These are phyloP conservation scores for Kodamaea ohmeri DNA, from an alignment of 1,139 yeast genomes.

Conservation along the genomic window DNA sequence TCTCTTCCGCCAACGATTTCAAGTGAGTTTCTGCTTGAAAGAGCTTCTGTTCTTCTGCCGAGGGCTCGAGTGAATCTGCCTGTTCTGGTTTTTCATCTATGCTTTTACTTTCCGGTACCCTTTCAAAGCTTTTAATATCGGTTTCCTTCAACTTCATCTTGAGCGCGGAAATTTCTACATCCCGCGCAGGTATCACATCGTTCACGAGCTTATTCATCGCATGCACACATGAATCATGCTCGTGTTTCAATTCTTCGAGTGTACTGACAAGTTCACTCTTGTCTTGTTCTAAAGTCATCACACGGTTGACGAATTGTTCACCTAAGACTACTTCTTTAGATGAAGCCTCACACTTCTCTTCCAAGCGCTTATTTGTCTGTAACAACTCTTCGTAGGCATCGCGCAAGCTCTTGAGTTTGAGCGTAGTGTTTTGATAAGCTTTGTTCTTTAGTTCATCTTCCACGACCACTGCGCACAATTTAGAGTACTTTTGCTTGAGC, in stretches of 20 bases:
- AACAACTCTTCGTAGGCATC: constrained; percentile 4
- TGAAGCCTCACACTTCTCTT: neutral
- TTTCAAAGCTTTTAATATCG: neutral
- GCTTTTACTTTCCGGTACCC: neutral
- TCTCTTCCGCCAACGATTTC: constrained; percentile 19
- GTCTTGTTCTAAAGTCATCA: constrained; percentile 7
- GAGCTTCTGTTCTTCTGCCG: constrained; percentile 23
- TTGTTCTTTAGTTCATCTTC: neutral
- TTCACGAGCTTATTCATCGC: constrained; percentile 3
- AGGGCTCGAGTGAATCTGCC: constrained; percentile 12
- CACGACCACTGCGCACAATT: neutral
- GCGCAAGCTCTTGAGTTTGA: constrained; percentile 5
- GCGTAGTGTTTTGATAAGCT: neutral
- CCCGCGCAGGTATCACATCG: constrained; percentile 19
- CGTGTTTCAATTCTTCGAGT: constrained; percentile 4
- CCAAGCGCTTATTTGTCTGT: constrained; percentile 2
- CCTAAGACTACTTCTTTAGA: neutral
- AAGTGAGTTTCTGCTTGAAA: constrained; percentile 22
- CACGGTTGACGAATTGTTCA: constrained; percentile 1
- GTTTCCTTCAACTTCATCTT: constrained; percentile 10
- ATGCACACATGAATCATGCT: neutral
- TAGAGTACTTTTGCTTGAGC: constrained; percentile 38
- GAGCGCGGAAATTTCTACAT: constrained; percentile 24
- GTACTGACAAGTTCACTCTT: constrained; percentile 1
- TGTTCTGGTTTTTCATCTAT: no score